Base-by-base conservation (phyloP, 768 basidiomycete species). In the Cystofilobasidium macerans region DNA sequence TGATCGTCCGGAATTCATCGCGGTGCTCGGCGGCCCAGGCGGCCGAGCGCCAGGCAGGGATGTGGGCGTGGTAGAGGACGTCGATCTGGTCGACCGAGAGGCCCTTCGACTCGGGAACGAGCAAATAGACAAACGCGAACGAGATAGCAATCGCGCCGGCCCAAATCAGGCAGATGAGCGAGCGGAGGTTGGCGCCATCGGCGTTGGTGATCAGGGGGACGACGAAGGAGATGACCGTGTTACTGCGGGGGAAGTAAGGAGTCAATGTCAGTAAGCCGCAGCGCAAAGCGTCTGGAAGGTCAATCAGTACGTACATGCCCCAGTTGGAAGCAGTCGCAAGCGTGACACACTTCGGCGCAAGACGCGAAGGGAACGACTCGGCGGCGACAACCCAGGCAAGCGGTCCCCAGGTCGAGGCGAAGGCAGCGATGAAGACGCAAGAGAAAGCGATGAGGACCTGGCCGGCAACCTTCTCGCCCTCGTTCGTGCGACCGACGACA, bases 401-500 rank as follows among this genome's bases (percentile, higher is more conserved):
- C 2, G 76, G 76, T 35, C 76, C 76, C 70, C 73, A 75, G 57
- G 69, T 70, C 30, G 70, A 59, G 36, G 75, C 75, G 69, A 76
- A 76, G 12, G 70, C 67, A 38, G 75, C 76, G 57, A 76, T 69
- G 69, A 76, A 76, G 48, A 76, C 66, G 67, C 75, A 75, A 3
- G 74, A 74, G 72, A 76, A 75, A 47, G 75, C 75, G 66, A 76
- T 76, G 51, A 76, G 70, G 38, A 75, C 74, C 66, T 76, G 70
- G 40, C 76, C 76, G 24, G 74, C 73, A 54, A 69, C 67, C 26
- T 59, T 43, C 51, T 74, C 62, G 64, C 73, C 70, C 40, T 74
- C 74, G 53, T 73, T 60, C 28, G 73, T 70, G 47, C 72, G 72
- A 28, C 75, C 74, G 35, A 77, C 71, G 62, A 74, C 70, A 40